Base-by-base conservation (phyloP, 495 filamentous ascomycete species). In the Tuber brumale region DNA sequence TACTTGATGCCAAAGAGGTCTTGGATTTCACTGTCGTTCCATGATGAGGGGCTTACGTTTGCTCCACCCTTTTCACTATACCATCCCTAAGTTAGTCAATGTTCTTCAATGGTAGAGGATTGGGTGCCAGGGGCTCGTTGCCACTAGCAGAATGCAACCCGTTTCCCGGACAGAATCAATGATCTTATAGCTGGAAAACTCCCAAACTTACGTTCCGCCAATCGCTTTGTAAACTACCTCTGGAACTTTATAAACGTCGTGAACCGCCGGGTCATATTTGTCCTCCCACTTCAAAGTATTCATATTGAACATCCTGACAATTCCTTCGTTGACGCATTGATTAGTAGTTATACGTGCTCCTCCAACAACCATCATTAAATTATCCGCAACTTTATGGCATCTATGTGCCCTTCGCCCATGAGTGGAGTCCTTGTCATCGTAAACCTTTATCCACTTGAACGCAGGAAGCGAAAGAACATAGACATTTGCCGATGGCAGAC, bases 401-500 rank as follows among this genome's bases (percentile, higher is more conserved):
- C 87, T 86, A 79, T 93, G 92, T 1, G 87, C 87, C 31, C 86
- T 88, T 46, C 92, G 88, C 18, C 84, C 89, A 74, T 89, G 88
- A 18, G 71, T 78, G 5, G 71, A 69, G 0, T 74, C 84, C 46
- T 70, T 72, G 6, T 90, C 88, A 0, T 82, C 83, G 45, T 87
- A 86, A 19, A 90, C 86, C 78, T 89, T 88, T 48, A 88, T 88
- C 92, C 92, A 95, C n/a, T 85, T 89, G 83, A 95, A 94, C 0
- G 91, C 89, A 0, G 93, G 92, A 23, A 94, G 82, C 0, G 92
- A 92, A 41, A 95, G 81, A 19, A 94, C 87, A 83, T 91, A 94
- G 21, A 94, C 89, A 72, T 92, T 90, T 77, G 78, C 78, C 19
- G 78, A 76, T 14, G 76, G 72, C 5, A 46, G 69, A 9, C 70